Evolutionary conservation across 2,329 filamentous ascomycete species (phyloP), one percentile per base, ranked within the genome.

Genomic region (Paraphaeosphaeria sporulosa): DNA sequence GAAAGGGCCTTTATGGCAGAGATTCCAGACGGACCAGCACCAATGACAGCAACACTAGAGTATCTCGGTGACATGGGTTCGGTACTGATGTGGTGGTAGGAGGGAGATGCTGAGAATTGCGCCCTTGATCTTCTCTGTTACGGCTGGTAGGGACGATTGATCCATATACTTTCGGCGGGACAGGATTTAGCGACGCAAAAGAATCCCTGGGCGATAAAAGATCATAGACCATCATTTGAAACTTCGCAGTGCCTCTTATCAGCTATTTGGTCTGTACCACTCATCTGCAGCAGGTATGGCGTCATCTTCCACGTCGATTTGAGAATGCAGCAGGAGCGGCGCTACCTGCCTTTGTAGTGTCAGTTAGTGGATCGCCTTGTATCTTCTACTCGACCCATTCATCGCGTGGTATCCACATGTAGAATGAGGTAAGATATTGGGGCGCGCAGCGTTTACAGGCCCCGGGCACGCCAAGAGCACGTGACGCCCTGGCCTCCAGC

Each of bases 21-120:
- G 10, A 71, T 58, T 4, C 73, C 73, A 7, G 73, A 71, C 4
- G 73, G 73, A n/a, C 73, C 73, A 15, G 72, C 67, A 2, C 73
- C 73, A 32, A 71, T 69, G 13, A 71, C 66, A 15, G 68, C 69
- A 5, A 71, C 59, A 62, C 58, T 47, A 42, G 70, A 55, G 58
- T 64, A 61, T 40, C 48, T 17, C 17, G 48, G 55, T 47, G 55
- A 27, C 55, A 58, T 58, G 7, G 17, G 17, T 30, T 40, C 15
- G 27, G 25, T 36, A 17, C 13, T 51, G 8, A 17, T 17, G 9
- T n/a, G 1, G 7, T 40, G 23, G 5, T 27, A 7, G 34, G 23
- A 27, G 1, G 21, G 32, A 27, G 25, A 27, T 27, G 3, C 25
- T 27, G 25, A 6, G 25, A 27, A 27, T 27, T 27, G 25, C 25